Evolutionary conservation across 768 basidiomycete species (phyloP).

Genomic region (Hygrocybe coccinea): DNA sequence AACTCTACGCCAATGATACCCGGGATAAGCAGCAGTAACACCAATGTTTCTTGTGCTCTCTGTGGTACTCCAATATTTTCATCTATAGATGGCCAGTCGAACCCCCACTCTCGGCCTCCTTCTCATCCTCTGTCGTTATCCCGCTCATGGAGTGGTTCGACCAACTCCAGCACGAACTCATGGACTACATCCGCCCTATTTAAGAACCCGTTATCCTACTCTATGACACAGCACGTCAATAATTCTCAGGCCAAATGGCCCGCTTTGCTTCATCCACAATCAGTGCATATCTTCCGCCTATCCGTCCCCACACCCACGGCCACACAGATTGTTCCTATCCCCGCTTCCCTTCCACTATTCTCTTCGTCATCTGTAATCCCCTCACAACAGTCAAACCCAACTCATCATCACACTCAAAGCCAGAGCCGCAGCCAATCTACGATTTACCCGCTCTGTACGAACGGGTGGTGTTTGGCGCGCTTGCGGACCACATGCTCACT

Average conservation of each 20-base stretch:
- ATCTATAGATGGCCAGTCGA: conserved; percentile 18
- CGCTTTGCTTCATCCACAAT: conserved; percentile 30
- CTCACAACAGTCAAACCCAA: conserved; percentile 22
- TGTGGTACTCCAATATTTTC: conserved; percentile 63
- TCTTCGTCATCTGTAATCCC: conserved; percentile 17
- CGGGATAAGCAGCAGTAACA: conserved; percentile 38
- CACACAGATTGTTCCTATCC: conserved; percentile 29
- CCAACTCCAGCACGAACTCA: conserved; percentile 30
- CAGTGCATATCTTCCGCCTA: conserved; percentile 69
- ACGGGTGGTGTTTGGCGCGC: conserved; percentile 81
- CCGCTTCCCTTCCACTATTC: conserved; percentile 22
- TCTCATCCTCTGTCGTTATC: conserved; percentile 30
- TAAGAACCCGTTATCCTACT: conserved; percentile 45
- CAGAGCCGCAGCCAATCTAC: conserved; percentile 28
- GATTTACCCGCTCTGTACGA: conserved; percentile 75
- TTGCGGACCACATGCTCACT: conserved; percentile 83
- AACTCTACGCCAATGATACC: conserved; percentile 39
- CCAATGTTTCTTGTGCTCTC: conserved; percentile 69
- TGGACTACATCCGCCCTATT: conserved; percentile 54
- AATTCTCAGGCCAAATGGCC: conserved; percentile 23
- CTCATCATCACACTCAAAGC: conserved; percentile 6
- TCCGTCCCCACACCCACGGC: conserved; percentile 27
- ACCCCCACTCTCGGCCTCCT: conserved; percentile 25
- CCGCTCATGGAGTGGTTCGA: conserved; percentile 21
- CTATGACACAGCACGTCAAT: conserved; percentile 23